Base-by-base conservation (phyloP, 1,139 yeast species). In the Zygosaccharomyces sapae region DNA sequence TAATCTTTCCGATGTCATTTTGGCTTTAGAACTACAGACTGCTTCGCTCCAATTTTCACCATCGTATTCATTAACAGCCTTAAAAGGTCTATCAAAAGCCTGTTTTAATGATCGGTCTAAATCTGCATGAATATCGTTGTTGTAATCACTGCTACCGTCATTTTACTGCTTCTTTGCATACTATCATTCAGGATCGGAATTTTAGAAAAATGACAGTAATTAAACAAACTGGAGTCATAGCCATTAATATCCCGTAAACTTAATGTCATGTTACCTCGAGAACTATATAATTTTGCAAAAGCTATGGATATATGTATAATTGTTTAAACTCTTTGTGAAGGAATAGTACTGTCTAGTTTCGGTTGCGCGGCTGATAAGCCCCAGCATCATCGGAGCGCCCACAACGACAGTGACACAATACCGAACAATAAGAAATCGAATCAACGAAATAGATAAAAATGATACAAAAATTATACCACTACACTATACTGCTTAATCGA, bases 401-500 rank as follows among this genome's bases (percentile, higher is more conserved):
- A 27, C 8, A 27, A 16, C 18, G 12, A 27, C 22, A 30, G 16
- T 37, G 40, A 37, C 40, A 37, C 40, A 37, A 37, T 37, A 20
- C 29, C 20, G 5, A 10, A 24, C 12, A 24, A 13, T 5, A 38
- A 29, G 8, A 22, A 31, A 24, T 29, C 34, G 20, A 18, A 20
- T 38, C 24, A 43, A 39, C 41, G 36, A 48, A 37, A 39, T 45
- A 48, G 35, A 45, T 24, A n/a, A 42, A n/a, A 24, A 16, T 25
- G 40, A 35, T 40, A 38, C 33, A 24, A 16, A 46, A 25, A 33
- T 20, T 36, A 19, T 16, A 13, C 31, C 38, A 41, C 19, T 33
- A 38, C 13, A 12, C 41, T 46, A 46, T 29, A 41, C 48, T 52
- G 74, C 65, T 81, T 92, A 92, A 81, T 90, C 97, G 81, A 90